Percentiles rank a stretch among this genome's conserved stretches.
Evolutionary conservation across 139 green algal species (phyloP).

Genomic region (Tetraselmis chui): DNA sequence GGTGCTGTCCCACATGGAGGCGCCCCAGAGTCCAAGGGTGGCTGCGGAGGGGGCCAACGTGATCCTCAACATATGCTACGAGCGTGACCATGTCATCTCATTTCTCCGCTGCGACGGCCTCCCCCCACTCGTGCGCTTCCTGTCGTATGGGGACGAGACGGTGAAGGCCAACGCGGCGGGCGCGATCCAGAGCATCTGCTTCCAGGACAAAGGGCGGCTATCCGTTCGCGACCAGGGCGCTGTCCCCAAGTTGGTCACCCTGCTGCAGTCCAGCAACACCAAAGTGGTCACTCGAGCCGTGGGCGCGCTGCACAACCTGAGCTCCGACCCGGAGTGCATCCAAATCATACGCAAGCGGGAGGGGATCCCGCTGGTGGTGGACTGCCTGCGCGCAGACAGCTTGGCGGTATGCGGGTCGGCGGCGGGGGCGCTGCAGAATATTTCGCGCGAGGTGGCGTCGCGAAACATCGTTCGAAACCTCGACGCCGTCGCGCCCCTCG

Average conservation of each 20-base stretch:
- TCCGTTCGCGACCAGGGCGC: conserved; percentile 2
- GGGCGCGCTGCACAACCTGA: conserved; percentile 73
- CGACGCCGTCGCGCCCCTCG: conserved; percentile 41
- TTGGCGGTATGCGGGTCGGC: conserved; percentile 36
- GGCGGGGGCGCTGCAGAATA: conserved; percentile 65
- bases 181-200: conserved; percentile 67
- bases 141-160: conserved; percentile 22
- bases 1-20: conserved; percentile 17
- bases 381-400: conserved; percentile 27
- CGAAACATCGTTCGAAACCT: conserved; percentile 29
- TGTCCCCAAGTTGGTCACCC: background rate
- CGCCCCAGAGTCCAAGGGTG: conserved; percentile 17
- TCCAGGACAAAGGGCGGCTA: conserved; percentile 27
- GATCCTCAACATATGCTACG: conserved; percentile 70
- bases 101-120: conserved; percentile 36
- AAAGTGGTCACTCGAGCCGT: conserved; percentile 48
- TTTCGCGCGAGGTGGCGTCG: conserved; percentile 58
- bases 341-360: conserved; percentile 38
- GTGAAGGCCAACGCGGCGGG: conserved; percentile 62
- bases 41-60: conserved; percentile 61
- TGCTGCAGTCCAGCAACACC: conserved; percentile 2
- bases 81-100: conserved; percentile 36
- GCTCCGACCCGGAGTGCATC: conserved; percentile 48
- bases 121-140: conserved; percentile 28
- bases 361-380: conserved; percentile 49